Evolutionary conservation across 352 stramenopile genomes (phyloP), one percentile per base, ranked within the genome.

Genomic region (Phytophthora tentaculata): DNA sequence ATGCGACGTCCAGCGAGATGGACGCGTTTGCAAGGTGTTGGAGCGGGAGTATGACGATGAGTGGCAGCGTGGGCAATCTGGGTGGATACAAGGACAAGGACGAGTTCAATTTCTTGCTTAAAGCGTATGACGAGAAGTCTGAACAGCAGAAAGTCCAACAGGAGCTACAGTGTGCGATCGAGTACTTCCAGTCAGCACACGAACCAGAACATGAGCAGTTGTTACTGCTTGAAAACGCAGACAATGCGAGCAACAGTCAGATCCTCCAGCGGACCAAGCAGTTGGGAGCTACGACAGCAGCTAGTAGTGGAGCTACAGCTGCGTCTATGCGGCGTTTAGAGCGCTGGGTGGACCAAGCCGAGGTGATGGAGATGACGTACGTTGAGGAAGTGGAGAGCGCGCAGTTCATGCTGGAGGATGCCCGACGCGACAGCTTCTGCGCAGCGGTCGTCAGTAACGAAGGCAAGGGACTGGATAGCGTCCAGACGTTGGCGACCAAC

Each of bases 331-430:
- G 79, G 14, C 75, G 69, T 29, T 71, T 94, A 9, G 83, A 94
- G 61, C 71, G 65, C 24, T 86, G 73, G 56, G 81, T 94, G 23
- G 82, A 94, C 23, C 69, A 76, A 39, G 86, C 86, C 3, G 86
- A 94, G 45, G 73, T 81, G 50, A 74, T 92, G 62, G 82, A 88
- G 28, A 80, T 92, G 64, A 91, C 86, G 1, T 83, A 90, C 54
- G 63, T 91, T 26, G 80, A 88, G 9, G 86, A 94, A 55, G 86
- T 94, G 35, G 81, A 92, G 51, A 77, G 72, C 20, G 85, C 85
- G 13, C 85, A 94, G 52, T 85, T 84, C 44, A 79, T 89, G 63
- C 63, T 94, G 9, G 83, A 92, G 57, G 80, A 90, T 47, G 72
- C 80, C 20, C 79, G 81, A 39, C 79, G 84, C 29, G 79, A 92